phyloP scores from a whole-genome alignment of 768 basidiomycete species.

The Russula lepida region DNA sequence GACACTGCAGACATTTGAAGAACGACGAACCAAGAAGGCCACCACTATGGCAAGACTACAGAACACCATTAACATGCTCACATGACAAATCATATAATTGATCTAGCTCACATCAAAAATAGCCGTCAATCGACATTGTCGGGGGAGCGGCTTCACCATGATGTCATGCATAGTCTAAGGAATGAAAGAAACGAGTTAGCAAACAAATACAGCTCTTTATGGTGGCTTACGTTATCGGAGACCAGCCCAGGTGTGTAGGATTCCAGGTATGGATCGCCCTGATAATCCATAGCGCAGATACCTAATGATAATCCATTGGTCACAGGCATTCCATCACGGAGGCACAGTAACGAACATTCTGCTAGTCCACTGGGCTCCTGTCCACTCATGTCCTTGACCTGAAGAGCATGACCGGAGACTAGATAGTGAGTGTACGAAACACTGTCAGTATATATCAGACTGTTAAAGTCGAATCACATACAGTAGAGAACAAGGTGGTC shows the following conservation, averaged over 20 bases:
- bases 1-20: not conserved
- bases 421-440: not conserved
- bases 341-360: not conserved
- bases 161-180: not conserved
- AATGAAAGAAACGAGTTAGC: not conserved
- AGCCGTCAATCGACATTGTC: conserved; percentile 3
- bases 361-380: not conserved
- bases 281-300: not conserved
- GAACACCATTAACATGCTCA: not conserved
- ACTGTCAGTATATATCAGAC: not conserved
- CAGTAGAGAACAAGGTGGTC: conserved; percentile 3
- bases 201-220: too few relatives aligned
- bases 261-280: too few relatives aligned
- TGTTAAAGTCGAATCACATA: not conserved
- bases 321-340: not conserved
- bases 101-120: conserved; percentile 1
- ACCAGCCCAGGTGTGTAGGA: not conserved
- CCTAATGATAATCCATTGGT: not conserved
- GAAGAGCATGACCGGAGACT: conserved; percentile 3
- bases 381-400: not conserved
- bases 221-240: not conserved
- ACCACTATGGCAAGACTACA: not conserved
- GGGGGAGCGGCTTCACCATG: not conserved
- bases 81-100: not conserved
- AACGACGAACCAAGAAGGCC: conserved; percentile 1